phyloP scores from a whole-genome alignment of 768 basidiomycete species.

The Sporobolomyces roseus region DNA sequence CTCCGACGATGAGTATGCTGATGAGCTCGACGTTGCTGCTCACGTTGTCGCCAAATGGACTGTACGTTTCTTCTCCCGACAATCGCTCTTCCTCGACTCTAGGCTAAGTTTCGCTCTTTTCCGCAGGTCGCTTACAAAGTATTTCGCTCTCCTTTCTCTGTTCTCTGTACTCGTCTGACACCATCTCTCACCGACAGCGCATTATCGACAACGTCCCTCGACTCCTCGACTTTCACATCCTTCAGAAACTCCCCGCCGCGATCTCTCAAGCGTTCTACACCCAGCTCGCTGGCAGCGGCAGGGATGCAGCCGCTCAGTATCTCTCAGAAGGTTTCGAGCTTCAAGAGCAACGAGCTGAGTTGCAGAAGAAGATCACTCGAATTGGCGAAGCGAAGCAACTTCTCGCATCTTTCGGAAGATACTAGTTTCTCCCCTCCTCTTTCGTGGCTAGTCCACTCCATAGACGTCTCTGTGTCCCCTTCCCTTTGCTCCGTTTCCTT shows the following conservation, averaged over 20 bases:
- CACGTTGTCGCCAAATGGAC: constrained; percentile 60
- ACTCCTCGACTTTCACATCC: constrained; percentile 53
- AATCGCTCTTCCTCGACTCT: too few species aligned
- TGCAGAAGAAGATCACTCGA: background rate
- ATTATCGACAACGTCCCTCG: constrained; percentile 59
- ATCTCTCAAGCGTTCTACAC: constrained; percentile 45
- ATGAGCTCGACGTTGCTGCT: constrained; percentile 58
- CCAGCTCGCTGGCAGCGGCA: background rate
- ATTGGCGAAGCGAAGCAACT: constrained; percentile 21
- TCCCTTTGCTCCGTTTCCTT: too few species aligned
- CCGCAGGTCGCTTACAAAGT: constrained; percentile 56
- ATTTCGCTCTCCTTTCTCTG: background rate
- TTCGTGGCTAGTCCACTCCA: too few species aligned
- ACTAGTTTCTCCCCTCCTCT: background rate
- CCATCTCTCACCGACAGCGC: constrained; percentile 54
- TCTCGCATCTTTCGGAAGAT: background rate
- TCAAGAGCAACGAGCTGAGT: constrained; percentile 6
- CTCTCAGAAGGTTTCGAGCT: constrained; percentile 2
- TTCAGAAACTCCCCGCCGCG: constrained; percentile 50
- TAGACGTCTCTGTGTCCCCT: too few species aligned
- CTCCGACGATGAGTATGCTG: constrained; percentile 50
- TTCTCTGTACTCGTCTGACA: constrained; percentile 43
- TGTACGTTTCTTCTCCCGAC: background rate
- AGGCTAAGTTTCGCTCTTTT: background rate
- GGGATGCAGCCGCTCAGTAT: background rate